phyloP scores from a whole-genome alignment of 768 basidiomycete species.

The Boletus vermiculosoides region DNA sequence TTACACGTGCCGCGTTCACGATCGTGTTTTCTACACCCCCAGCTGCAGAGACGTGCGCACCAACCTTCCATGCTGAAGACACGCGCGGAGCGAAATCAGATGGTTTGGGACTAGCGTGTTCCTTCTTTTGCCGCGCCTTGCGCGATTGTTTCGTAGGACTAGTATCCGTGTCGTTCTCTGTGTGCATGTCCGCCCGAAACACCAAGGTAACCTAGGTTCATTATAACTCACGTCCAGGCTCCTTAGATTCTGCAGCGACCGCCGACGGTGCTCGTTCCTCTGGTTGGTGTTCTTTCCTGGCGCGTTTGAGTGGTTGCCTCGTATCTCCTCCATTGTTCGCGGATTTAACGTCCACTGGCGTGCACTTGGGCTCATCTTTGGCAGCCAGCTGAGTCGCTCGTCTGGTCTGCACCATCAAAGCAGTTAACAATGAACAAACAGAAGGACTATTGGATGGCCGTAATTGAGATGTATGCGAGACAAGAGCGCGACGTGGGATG shows the following conservation, averaged over 20 bases:
- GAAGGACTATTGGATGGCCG: background rate
- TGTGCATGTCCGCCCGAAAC: background rate
- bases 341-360: background rate
- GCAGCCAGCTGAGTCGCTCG: slow-evolving; percentile 8
- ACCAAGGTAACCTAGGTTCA: background rate
- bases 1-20: slow-evolving; percentile 65
- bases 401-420: slow-evolving; percentile 28
- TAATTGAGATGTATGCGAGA: background rate
- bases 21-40: slow-evolving; percentile 79
- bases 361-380: background rate
- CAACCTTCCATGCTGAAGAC: slow-evolving; percentile 61
- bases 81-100: slow-evolving; percentile 33
- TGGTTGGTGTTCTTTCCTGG: slow-evolving; percentile 1
- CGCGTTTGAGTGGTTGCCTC: slow-evolving; percentile 23
- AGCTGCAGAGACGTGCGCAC: slow-evolving; percentile 80
- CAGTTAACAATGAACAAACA: background rate
- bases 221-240: slow-evolving; percentile 12
- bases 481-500: background rate
- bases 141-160: slow-evolving; percentile 1
- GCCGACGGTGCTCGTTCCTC: background rate
- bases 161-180: background rate
- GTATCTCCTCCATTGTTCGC: background rate
- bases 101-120: slow-evolving; percentile 11
- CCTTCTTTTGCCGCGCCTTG: slow-evolving; percentile 12
- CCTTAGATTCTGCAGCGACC: background rate